Evolutionary conservation across 2,329 filamentous ascomycete species (phyloP).

Genomic region (Penicillium frequentans): DNA sequence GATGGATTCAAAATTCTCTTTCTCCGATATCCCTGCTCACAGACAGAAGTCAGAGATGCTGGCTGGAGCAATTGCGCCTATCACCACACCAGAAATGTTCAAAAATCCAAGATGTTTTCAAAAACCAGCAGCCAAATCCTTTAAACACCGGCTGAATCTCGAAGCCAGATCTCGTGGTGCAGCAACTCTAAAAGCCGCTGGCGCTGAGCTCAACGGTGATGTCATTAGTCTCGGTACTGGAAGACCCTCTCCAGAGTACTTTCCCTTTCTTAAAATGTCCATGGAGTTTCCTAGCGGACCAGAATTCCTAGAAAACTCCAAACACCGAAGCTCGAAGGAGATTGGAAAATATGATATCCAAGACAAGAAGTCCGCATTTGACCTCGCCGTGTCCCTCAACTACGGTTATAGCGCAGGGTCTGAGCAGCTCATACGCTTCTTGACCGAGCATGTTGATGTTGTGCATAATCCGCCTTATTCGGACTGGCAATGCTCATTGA

Average conservation of each 20-base stretch:
- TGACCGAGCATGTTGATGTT: conserved; percentile 87
- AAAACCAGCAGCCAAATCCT: neutral
- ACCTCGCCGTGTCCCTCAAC: conserved; percentile 80
- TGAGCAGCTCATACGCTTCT: conserved; percentile 76
- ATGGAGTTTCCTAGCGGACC: neutral
- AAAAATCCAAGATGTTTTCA: neutral
- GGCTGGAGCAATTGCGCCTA: neutral
- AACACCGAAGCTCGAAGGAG: neutral
- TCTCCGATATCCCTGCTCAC: neutral
- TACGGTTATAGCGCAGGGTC: conserved; percentile 80
- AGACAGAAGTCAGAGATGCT: neutral
- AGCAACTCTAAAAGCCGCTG: neutral
- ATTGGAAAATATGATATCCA: neutral
- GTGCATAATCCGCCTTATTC: conserved; percentile 70
- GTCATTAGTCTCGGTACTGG: neutral
- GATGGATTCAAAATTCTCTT: neutral
- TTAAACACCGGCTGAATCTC: neutral
- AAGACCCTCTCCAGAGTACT: neutral
- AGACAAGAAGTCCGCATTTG: conserved; percentile 38
- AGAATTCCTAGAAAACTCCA: too few relatives aligned
- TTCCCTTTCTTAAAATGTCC: neutral
- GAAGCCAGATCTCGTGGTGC: neutral
- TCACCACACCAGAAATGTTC: neutral
- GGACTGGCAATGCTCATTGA: conserved; percentile 75
- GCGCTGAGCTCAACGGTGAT: neutral